Evolutionary conservation across 768 basidiomycete genomes (phyloP), one percentile per base, ranked within the genome.

Genomic region (Tulasnella sp.): DNA sequence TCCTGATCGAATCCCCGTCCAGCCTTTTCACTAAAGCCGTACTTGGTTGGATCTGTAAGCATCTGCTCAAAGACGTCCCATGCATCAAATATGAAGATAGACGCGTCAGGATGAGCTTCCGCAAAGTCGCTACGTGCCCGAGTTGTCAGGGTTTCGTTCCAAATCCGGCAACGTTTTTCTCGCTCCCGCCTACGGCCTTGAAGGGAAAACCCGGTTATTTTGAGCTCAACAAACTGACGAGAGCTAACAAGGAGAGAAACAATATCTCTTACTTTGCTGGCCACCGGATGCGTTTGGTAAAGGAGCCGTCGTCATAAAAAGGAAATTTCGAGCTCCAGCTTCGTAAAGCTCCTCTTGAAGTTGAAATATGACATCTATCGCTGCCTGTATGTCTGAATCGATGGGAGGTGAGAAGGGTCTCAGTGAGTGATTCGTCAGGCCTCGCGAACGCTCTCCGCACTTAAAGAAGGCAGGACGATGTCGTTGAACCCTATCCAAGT

Each of bases 401-500:
- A 46, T 18, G 46, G 46, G 16, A 46, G 16, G 46, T 18, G 46
- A 46, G 18, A 14, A 46, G 14, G 46, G 16, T 14, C 16, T 46
- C 46, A 46, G 46, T 46, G 46, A 18, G 2, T 18, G 46, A 46
- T 46, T 16, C 3, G 46, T 16, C 1, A 4, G 16, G 46, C 46
- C 46, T 18, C 3, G 46, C 11, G 46, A 46, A 18, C 28, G 24
- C 48, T 76, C 54, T 4, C 4, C 73, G n/a, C 31, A 77, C 60
- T 31, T 16, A 72, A 54, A 22, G 76, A 44, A 2, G 58, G 42
- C 24, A 8, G 18, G 64, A 77, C 83, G 3, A 82, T 89, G 85
- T 92, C 92, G 80, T 93, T 93, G 80, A 92, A 92, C 2, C 92
- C 92, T 75, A 92, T 86, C 90, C 91, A 92, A 3, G 89, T 91